Evolutionary conservation across 164 flowering plant genomes (phyloP).

Genomic region (Dillenia turbinata): DNA sequence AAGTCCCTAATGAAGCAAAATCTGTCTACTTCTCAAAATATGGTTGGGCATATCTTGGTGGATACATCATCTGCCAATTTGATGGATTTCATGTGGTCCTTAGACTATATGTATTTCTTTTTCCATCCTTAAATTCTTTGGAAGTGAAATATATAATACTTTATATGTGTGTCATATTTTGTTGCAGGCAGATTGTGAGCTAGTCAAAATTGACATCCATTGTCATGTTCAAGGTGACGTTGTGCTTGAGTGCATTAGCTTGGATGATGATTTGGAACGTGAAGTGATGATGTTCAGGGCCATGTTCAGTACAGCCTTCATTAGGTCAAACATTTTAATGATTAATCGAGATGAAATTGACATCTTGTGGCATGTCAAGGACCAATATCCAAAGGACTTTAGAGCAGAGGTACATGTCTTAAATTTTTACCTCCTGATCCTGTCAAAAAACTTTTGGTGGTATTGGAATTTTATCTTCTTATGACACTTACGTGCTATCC

Average conservation of each 20-base stretch:
- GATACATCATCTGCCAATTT: no score
- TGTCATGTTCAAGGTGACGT: conserved; percentile 94
- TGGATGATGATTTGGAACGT: conserved; percentile 61
- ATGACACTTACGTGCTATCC: conserved; percentile 11
- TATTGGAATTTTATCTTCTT: conserved; percentile 32
- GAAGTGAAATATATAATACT: no score
- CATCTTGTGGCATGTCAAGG: conserved; percentile 72
- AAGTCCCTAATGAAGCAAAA: no score
- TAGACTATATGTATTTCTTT: no score
- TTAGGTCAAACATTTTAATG: conserved; percentile 85
- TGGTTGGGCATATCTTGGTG: no score
- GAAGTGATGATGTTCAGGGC: conserved; percentile 81
- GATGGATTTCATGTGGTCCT: no score
- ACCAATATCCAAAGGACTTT: conserved; percentile 76
- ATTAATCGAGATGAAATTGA: conserved; percentile 87
- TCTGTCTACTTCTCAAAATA: no score
- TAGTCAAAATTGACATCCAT: conserved; percentile 84
- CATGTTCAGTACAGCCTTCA: conserved; percentile 91
- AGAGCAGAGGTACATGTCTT: conserved; percentile 73
- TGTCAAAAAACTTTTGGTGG: conserved; percentile 19
- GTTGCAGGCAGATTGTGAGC: conserved; percentile 79
- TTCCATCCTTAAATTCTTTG: no score
- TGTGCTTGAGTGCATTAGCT: conserved; percentile 79
- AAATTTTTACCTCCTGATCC: conserved; percentile 38
- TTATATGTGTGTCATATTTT: conserved; percentile 7